Conservation (phyloP, 768 basidiomycete species). For the Psilocybe tampanensis region DNA sequence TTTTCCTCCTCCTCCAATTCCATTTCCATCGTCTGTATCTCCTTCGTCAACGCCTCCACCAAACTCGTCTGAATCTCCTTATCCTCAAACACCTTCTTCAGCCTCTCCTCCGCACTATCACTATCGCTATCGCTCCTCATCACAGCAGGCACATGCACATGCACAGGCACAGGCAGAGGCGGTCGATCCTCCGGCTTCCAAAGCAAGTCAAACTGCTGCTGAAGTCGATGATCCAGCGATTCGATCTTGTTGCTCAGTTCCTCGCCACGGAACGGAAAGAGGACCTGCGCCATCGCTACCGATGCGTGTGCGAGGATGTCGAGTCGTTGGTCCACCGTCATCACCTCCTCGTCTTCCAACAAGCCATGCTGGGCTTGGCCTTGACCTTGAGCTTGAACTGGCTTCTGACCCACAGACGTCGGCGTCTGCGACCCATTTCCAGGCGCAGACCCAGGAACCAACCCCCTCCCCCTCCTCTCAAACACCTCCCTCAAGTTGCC, state of each 20-base stretch:
- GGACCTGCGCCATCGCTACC: constrained; percentile 16
- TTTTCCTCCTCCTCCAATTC: too few relatives aligned
- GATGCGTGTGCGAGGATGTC: constrained; percentile 19
- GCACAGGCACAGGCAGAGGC: too few relatives aligned
- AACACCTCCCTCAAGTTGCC: background rate
- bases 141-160: too few relatives aligned
- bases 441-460: too few relatives aligned
- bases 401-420: too few relatives aligned
- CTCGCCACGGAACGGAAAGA: constrained; percentile 14
- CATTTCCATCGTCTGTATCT: background rate
- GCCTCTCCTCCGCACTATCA: too few relatives aligned
- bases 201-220: constrained; percentile 14
- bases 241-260: constrained; percentile 14
- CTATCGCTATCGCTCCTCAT: too few relatives aligned
- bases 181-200: constrained; percentile 10
- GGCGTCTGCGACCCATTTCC: too few relatives aligned
- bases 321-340: constrained; percentile 16
- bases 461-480: background rate
- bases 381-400: too few relatives aligned
- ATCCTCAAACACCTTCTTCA: background rate
- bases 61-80: background rate
- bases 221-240: constrained; percentile 11
- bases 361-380: background rate
- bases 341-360: constrained; percentile 10
- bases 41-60: background rate